Evolutionary conservation across 1,284 basidiomycete species (phyloP).

Genomic region (Marasmius oreades): DNA sequence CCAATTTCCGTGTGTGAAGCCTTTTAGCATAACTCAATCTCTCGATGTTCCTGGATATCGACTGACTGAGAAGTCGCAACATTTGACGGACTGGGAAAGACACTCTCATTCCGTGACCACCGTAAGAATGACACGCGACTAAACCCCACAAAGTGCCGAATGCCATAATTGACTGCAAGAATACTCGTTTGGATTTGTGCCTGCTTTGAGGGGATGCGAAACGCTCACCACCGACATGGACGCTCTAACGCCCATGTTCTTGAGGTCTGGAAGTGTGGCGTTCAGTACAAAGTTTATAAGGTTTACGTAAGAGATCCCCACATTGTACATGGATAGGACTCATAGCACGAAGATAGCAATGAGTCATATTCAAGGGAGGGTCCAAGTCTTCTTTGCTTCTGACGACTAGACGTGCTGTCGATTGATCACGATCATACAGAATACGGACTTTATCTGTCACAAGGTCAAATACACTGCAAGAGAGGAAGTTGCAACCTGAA

Average conservation of each 20-base stretch:
- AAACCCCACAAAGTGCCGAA: conserved; percentile 86
- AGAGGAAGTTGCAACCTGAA: background rate
- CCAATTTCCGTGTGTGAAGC: conserved; percentile 76
- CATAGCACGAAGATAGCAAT: conserved; percentile 86
- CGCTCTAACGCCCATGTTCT: conserved; percentile 79
- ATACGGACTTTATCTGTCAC: conserved; percentile 73
- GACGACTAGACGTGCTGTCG: conserved; percentile 77
- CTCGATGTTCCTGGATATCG: conserved; percentile 83
- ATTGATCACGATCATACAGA: conserved; percentile 76
- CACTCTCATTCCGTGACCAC: conserved; percentile 75
- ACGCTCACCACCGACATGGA: conserved; percentile 77
- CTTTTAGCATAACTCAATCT: conserved; percentile 79
- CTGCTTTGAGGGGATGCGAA: background rate
- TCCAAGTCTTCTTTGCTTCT: conserved; percentile 65
- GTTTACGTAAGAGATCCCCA: conserved; percentile 28
- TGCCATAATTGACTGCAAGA: conserved; percentile 72
- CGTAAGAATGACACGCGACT: conserved; percentile 83
- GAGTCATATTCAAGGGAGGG: conserved; percentile 83
- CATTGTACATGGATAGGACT: conserved; percentile 88
- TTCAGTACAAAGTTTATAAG: conserved; percentile 6
- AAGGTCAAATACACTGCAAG: conserved; percentile 2
- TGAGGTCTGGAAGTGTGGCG: conserved; percentile 48
- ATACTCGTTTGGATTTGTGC: background rate
- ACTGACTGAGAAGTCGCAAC: conserved; percentile 77
- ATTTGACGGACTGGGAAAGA: conserved; percentile 85